phyloP scores from a whole-genome alignment of 2,329 filamentous ascomycete genomes.

The Fusarium dimerum region DNA sequence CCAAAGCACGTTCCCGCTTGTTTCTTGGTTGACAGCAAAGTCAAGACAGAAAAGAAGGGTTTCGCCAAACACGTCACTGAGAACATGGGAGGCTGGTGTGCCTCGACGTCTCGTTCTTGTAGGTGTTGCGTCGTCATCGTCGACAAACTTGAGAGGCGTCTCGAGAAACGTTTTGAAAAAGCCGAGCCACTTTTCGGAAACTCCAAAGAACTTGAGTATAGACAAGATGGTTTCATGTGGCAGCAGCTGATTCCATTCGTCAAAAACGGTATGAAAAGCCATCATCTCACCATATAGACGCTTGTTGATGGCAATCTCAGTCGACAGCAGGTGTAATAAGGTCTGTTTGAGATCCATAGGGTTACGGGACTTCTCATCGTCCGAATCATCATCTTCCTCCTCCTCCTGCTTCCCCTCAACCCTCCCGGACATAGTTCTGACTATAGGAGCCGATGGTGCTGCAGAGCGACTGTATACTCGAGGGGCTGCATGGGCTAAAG shows the following conservation, averaged over 20 bases:
- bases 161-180: constrained; percentile 63
- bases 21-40: constrained; percentile 61
- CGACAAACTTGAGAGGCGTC: constrained; percentile 57
- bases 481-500: no score
- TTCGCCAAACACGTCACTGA: constrained; percentile 63
- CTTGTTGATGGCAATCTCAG: constrained; percentile 48
- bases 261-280: constrained; percentile 48
- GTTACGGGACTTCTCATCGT: constrained; percentile 24
- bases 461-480: neutral
- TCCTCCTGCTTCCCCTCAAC: constrained; percentile 5
- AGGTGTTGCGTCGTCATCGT: constrained; percentile 49
- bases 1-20: constrained; percentile 55
- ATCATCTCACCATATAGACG: constrained; percentile 47
- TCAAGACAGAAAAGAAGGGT: constrained; percentile 65
- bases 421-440: constrained; percentile 3
- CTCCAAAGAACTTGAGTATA: constrained; percentile 59
- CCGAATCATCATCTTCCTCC: constrained; percentile 6
- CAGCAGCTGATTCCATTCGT: constrained; percentile 44
- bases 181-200: constrained; percentile 55
- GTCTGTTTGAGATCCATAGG: constrained; percentile 48
- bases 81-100: constrained; percentile 58
- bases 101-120: constrained; percentile 53
- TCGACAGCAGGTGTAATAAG: constrained; percentile 48
- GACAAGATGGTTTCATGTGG: constrained; percentile 60
- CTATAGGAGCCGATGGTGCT: neutral